Evolutionary conservation across 1,284 basidiomycete genomes (phyloP).

Genomic region (Leccinum fuscescens): DNA sequence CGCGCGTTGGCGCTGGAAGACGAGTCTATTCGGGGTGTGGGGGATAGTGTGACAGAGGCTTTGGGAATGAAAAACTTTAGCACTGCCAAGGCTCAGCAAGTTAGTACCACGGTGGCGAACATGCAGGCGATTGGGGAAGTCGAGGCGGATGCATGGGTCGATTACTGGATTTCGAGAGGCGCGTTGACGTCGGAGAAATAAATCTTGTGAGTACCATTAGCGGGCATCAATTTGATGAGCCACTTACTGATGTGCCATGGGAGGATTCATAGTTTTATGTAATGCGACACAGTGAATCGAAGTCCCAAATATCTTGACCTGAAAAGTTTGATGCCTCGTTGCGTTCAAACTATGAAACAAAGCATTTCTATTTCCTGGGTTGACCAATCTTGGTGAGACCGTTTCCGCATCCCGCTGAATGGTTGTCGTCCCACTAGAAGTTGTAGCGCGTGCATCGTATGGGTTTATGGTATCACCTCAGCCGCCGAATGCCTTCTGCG

Average conservation of each 20-base stretch:
- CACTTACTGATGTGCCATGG: no score
- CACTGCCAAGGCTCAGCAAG: background rate
- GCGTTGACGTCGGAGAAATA: no score
- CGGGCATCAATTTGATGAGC: no score
- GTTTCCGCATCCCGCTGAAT: background rate
- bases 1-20: background rate
- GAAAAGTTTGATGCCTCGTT: background rate
- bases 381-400: background rate
- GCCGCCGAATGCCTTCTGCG: background rate
- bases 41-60: no score
- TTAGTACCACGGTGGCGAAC: background rate
- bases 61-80: no score
- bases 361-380: background rate
- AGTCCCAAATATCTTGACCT: background rate
- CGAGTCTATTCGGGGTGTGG: background rate
- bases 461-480: background rate
- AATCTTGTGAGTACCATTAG: no score
- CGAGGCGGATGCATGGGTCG: conserved; percentile 10
- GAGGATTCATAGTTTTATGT: no score
- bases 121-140: background rate
- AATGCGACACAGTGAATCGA: no score
- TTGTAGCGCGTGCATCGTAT: background rate
- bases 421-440: background rate
- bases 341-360: background rate
- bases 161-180: background rate